A percentile compares a stretch with the other conserved stretches of the same genome.
Evolutionary conservation across 805 yeast genomes (phyloP).

Genomic region (Wickerhamomyces bisporus): DNA sequence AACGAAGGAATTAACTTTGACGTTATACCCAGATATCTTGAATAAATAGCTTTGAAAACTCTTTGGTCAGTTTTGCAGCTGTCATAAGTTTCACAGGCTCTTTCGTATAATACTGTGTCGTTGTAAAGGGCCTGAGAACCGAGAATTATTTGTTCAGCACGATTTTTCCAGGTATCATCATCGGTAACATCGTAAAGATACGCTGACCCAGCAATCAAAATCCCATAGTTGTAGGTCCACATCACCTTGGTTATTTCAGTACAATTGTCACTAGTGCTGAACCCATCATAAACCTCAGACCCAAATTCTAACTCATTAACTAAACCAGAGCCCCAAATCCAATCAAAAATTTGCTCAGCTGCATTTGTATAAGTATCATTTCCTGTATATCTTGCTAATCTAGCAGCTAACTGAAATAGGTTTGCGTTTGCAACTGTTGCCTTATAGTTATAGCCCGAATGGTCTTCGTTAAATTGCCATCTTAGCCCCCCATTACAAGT

Average conservation of each 20-base stretch:
- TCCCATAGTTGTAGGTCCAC: conserved; percentile 86
- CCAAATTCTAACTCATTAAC: conserved; percentile 31
- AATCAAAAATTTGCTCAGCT: conserved; percentile 52
- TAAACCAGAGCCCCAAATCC: conserved; percentile 48
- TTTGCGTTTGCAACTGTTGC: conserved; percentile 64
- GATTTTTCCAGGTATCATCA: conserved; percentile 50
- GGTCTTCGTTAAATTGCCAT: conserved; percentile 64
- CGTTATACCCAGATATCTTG: conserved; percentile 70
- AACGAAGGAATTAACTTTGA: conserved; percentile 61
- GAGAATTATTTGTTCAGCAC: conserved; percentile 12
- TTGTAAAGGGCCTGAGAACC: conserved; percentile 32
- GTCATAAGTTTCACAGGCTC: conserved; percentile 68
- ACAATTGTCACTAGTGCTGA: conserved; percentile 55
- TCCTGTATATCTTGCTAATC: conserved; percentile 54
- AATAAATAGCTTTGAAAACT: conserved; percentile 79
- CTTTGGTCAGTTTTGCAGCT: conserved; percentile 82
- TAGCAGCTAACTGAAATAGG: conserved; percentile 56
- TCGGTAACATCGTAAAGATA: conserved; percentile 63
- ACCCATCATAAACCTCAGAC: conserved; percentile 67
- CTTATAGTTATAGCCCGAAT: conserved; percentile 57
- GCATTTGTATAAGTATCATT: conserved; percentile 45
- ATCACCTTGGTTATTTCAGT: conserved; percentile 46
- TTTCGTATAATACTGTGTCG: conserved; percentile 62
- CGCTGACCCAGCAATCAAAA: conserved; percentile 69
- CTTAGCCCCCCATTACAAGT: conserved; percentile 61